A percentile compares a stretch with the other conserved stretches of the same genome.
These are phyloP conservation scores for Waltergamsia citrina DNA, from an alignment of 2,329 filamentous ascomycete species.

Conservation along the genomic window DNA sequence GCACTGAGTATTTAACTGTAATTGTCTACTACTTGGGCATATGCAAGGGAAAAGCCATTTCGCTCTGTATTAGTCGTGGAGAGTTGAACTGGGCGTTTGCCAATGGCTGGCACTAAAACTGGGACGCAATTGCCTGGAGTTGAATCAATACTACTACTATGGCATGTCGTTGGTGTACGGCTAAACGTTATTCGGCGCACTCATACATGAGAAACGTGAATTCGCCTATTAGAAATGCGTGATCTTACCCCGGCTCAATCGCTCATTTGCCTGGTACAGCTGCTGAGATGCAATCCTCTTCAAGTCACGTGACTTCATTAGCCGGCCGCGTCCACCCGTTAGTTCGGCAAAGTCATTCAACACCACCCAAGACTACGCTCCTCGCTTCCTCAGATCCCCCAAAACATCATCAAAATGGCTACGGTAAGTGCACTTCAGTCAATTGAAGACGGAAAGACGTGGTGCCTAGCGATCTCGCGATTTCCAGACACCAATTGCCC, in stretches of 20 bases:
- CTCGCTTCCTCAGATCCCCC: slow-evolving; percentile 36
- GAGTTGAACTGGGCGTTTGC: slow-evolving; percentile 7
- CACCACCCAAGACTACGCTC: slow-evolving; percentile 35
- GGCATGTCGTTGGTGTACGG: too few species aligned
- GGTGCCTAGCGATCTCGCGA: too few species aligned
- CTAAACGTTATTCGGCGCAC: too few species aligned
- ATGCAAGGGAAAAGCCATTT: slow-evolving; percentile 9
- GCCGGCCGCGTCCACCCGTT: slow-evolving; percentile 8
- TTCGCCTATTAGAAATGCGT: too few species aligned
- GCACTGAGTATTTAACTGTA: slow-evolving; percentile 67
- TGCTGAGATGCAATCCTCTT: too few species aligned
- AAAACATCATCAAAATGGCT: slow-evolving; percentile 53
- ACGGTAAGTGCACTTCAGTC: slow-evolving; percentile 47
- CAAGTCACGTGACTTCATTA: slow-evolving; percentile 21
- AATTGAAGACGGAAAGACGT: too few species aligned
- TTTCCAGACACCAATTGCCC: neutral
- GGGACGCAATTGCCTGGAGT: neutral
- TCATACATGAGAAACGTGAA: too few species aligned
- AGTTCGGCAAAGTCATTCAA: slow-evolving; percentile 37
- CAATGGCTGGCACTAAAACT: slow-evolving; percentile 1
- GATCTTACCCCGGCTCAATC: too few species aligned
- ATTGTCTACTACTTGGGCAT: neutral
- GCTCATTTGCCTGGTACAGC: too few species aligned
- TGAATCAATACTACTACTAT: too few species aligned
- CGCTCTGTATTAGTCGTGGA: slow-evolving; percentile 19